These are phyloP conservation scores for Lactarius vividus DNA, from an alignment of 768 basidiomycete species.

Conservation along the genomic window DNA sequence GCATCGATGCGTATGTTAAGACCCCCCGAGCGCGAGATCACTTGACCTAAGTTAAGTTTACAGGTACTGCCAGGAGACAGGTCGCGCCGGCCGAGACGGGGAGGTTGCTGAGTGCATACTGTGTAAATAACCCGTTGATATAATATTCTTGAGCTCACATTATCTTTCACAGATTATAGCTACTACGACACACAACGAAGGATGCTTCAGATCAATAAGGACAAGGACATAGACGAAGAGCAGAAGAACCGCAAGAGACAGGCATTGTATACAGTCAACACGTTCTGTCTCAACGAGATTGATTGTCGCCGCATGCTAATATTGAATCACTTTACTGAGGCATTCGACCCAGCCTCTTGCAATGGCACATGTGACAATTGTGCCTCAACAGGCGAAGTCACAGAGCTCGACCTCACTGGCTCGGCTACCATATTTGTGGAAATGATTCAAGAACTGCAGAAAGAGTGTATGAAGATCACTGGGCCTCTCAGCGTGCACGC, in stretches of 20 bases:
- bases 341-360: conserved; percentile 68
- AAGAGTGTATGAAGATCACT: conserved; percentile 12
- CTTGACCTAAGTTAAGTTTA: conserved; percentile 16
- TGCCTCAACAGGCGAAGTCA: conserved; percentile 29
- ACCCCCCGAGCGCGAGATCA: background rate
- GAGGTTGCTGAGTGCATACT: conserved; percentile 80
- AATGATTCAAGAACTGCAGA: conserved; percentile 19
- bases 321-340: conserved; percentile 86
- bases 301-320: conserved; percentile 87
- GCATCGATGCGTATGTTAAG: conserved; percentile 69
- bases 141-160: background rate
- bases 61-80: conserved; percentile 94
- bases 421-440: conserved; percentile 54
- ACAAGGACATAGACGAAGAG: conserved; percentile 41
- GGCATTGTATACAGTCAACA: conserved; percentile 65
- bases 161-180: conserved; percentile 52
- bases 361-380: conserved; percentile 83
- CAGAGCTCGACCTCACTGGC: conserved; percentile 58
- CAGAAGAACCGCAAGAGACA: conserved; percentile 67
- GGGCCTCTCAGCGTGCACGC: conserved; percentile 11
- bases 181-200: conserved; percentile 56
- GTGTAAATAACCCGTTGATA: conserved; percentile 47
- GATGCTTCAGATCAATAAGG: conserved; percentile 57
- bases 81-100: conserved; percentile 93
- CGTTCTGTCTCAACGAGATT: conserved; percentile 75